Percentiles rank a stretch among this genome's conserved stretches.
Evolutionary conservation across 2,329 filamentous ascomycete genomes (phyloP).

Genomic region (Plenodomus biglobosus): DNA sequence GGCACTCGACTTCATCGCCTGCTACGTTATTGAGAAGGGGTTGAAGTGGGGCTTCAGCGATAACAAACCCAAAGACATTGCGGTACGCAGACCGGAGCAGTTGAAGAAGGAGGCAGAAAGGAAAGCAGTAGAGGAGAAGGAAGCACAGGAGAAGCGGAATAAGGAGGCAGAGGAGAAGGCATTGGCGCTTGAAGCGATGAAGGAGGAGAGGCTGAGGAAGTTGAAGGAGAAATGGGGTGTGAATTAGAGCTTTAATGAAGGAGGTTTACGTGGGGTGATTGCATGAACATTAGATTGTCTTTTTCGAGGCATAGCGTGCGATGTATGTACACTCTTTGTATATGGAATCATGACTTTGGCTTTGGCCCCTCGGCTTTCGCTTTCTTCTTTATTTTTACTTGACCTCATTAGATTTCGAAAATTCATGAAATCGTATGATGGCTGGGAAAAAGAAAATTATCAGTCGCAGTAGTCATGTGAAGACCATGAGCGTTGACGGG

Average conservation of each 20-base stretch:
- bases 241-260: neutral
- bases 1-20: slow-evolving; percentile 82
- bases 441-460: too few species aligned
- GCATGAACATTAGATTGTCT: too few species aligned
- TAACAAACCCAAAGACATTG: slow-evolving; percentile 91
- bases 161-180: slow-evolving; percentile 34
- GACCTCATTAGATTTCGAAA: too few species aligned
- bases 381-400: too few species aligned
- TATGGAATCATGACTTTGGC: too few species aligned
- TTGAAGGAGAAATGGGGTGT: neutral
- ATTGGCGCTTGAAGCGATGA: slow-evolving; percentile 11
- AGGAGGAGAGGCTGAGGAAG: neutral
- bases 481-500: too few species aligned
- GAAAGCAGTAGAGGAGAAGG: slow-evolving; percentile 59
- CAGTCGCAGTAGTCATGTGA: too few species aligned
- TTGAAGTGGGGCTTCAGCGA: slow-evolving; percentile 88
- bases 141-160: slow-evolving; percentile 41
- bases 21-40: slow-evolving; percentile 82
- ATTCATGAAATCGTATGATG: too few species aligned
- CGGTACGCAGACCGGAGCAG: slow-evolving; percentile 82
- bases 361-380: too few species aligned
- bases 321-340: too few species aligned
- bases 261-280: too few species aligned
- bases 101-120: slow-evolving; percentile 72
- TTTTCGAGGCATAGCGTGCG: too few species aligned